phyloP scores from a whole-genome alignment of 441 rosid species.

The Corymbia citriodora region DNA sequence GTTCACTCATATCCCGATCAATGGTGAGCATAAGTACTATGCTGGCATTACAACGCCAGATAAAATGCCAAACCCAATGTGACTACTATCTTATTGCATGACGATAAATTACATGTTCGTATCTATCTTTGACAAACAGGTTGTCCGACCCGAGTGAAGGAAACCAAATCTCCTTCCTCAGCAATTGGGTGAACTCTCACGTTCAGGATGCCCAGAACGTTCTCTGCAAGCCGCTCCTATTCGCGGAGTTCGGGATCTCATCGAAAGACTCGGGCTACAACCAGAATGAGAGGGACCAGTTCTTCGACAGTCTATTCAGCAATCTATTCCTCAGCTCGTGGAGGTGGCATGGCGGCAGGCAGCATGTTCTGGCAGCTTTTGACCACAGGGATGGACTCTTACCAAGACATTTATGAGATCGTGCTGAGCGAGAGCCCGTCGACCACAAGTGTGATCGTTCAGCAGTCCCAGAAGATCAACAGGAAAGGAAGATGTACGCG shows the following conservation, averaged over 20 bases:
- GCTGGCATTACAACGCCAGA: neutral
- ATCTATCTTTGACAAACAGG: constrained; percentile 28
- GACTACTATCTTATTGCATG: neutral
- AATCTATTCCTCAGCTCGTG: constrained; percentile 48
- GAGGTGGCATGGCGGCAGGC: constrained; percentile 63
- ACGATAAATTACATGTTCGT: neutral
- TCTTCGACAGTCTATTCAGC: constrained; percentile 45
- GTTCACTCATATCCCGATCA: constrained; percentile 76
- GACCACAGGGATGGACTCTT: constrained; percentile 47
- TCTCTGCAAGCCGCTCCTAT: constrained; percentile 44
- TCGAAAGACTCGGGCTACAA: constrained; percentile 39
- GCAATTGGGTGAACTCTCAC: constrained; percentile 57
- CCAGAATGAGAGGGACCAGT: constrained; percentile 39
- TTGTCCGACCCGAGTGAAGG: constrained; percentile 38
- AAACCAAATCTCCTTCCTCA: constrained; percentile 48
- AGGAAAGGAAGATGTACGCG: constrained; percentile 51
- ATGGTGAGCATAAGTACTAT: constrained; percentile 28
- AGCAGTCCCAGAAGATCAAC: constrained; percentile 60
- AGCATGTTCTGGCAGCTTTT: constrained; percentile 76
- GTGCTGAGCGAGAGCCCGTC: constrained; percentile 52
- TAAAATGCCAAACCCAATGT: neutral
- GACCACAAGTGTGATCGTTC: constrained; percentile 51
- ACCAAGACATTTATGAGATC: constrained; percentile 60
- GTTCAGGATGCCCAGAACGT: constrained; percentile 47
- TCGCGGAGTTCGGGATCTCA: constrained; percentile 64